Evolutionary conservation across 495 filamentous ascomycete species (phyloP), one percentile per base, ranked within the genome.

Genomic region (Patellaria atrata): DNA sequence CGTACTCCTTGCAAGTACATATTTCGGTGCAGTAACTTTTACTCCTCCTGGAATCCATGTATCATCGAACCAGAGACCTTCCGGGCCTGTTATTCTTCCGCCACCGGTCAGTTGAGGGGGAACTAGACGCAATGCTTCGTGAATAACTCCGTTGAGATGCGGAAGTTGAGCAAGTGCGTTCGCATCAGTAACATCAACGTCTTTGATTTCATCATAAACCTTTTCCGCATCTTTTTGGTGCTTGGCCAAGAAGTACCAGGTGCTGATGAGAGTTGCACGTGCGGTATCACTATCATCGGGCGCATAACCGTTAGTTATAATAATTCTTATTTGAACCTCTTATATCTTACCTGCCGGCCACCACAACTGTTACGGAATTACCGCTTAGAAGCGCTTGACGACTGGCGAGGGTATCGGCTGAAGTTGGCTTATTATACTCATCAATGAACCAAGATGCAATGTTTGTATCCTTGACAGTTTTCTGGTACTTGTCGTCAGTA

Each of bases 121-220:
- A 27, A 40, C 28, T 4, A 48, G 41, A 13, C 48, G 44, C 14
- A 51, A 12, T 2, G 41, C 33, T 31, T 51, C 48, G 25, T 42
- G 33, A 19, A 51, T 51, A 19, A 41, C 22, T 12, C 40, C 48
- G 22, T 51, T 43, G 11, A 51, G 37, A 24, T 48, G 22, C 5
- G 39, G 35, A 11, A 39, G 23, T 18, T 30, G 18, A 5, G 37
- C 27, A 4, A 50, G 11, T 10, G 36, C 40, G 7, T 35, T 25
- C 16, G 36, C 35, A 4, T 32, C 25, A 5, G 12, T 38, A 1
- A 22, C 27, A 11, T 14, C 22, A 20, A 43, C 29, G 5, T 12
- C 14, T 9, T 15, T 9, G 8, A 31, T 9, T 17, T 40, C 27
- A 14, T 33, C 24, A 7, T 28, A 27, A 4, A 50, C 19, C 22